A percentile compares a stretch with the other conserved stretches of the same genome.
Evolutionary conservation across 306 rosid species (phyloP).

Genomic region (Malus asiatica): DNA sequence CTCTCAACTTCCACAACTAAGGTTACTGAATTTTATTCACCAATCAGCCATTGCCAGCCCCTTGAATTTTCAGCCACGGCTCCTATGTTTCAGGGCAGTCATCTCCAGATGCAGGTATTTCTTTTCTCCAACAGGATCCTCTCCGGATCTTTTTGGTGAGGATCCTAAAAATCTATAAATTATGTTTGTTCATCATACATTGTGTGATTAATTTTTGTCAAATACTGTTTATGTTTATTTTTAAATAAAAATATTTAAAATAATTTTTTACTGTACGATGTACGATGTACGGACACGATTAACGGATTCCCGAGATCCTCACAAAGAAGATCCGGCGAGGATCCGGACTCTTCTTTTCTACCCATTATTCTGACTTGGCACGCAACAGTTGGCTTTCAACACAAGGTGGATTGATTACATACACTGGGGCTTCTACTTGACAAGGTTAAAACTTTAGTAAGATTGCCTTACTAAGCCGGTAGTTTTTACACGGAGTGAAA

Average conservation of each 20-base stretch:
- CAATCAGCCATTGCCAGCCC: conserved; percentile 31
- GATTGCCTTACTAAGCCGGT: too few species aligned
- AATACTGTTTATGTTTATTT: too few species aligned
- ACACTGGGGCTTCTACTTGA: background rate
- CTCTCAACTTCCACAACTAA: conserved; percentile 6
- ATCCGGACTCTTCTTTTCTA: background rate
- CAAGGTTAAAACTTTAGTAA: too few species aligned
- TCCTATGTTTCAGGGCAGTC: conserved; percentile 7
- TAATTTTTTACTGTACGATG: rapidly evolving
- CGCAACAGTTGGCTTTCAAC: background rate
- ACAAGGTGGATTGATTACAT: background rate
- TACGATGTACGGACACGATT: too few species aligned
- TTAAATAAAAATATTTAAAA: too few species aligned
- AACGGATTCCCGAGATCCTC: rapidly evolving
- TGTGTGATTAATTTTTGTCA: rapidly evolving
- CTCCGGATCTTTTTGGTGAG: too few species aligned
- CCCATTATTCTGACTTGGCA: background rate
- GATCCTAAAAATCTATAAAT: rapidly evolving
- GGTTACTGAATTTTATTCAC: background rate
- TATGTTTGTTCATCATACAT: rapidly evolving
- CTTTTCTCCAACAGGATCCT: too few species aligned
- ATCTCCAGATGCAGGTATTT: background rate
- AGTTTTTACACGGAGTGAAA: background rate
- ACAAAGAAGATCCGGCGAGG: rapidly evolving
- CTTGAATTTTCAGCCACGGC: background rate